Conservation (phyloP, 805 yeast genomes). For the Wickerhamiella vanderwaltii region DNA sequence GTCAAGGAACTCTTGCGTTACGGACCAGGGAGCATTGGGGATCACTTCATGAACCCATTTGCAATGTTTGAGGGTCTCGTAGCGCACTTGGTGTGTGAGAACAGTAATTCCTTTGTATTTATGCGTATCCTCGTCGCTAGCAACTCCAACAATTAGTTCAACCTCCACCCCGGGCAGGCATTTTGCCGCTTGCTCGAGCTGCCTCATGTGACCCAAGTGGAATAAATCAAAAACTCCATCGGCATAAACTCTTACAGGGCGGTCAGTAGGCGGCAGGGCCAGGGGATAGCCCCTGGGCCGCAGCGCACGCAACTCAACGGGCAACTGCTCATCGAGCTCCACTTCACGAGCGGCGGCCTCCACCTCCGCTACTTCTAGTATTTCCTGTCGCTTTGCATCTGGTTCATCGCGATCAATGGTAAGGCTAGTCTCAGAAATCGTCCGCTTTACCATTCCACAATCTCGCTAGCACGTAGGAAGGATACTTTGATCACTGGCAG, state of each 20-base stretch:
- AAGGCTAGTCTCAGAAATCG: slow-evolving; percentile 4
- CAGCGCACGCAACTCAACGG: slow-evolving; percentile 58
- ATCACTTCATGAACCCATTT: slow-evolving; percentile 97
- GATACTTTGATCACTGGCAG: no score
- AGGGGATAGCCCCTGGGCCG: slow-evolving; percentile 70
- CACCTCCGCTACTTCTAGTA: slow-evolving; percentile 36
- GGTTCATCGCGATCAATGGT: slow-evolving; percentile 6
- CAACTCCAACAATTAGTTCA: slow-evolving; percentile 78
- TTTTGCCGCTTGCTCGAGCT: slow-evolving; percentile 91
- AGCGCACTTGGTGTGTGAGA: slow-evolving; percentile 72
- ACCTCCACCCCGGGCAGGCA: slow-evolving; percentile 59
- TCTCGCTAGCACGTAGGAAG: no score
- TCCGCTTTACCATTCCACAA: slow-evolving; percentile 2
- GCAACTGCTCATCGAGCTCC: slow-evolving; percentile 50
- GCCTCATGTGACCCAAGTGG: slow-evolving; percentile 96
- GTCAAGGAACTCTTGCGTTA: slow-evolving; percentile 65
- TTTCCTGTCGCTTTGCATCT: slow-evolving; percentile 1
- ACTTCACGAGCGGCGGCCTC: slow-evolving; percentile 50
- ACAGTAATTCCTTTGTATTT: slow-evolving; percentile 89
- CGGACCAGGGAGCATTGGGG: slow-evolving; percentile 92
- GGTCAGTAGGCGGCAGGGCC: slow-evolving; percentile 70
- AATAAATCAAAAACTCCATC: slow-evolving; percentile 96
- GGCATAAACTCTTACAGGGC: slow-evolving; percentile 90
- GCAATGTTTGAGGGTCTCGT: slow-evolving; percentile 86
- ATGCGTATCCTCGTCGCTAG: slow-evolving; percentile 83